Base-by-base conservation (phyloP, 345 rosid genomes). In the Turnera subulata region DNA sequence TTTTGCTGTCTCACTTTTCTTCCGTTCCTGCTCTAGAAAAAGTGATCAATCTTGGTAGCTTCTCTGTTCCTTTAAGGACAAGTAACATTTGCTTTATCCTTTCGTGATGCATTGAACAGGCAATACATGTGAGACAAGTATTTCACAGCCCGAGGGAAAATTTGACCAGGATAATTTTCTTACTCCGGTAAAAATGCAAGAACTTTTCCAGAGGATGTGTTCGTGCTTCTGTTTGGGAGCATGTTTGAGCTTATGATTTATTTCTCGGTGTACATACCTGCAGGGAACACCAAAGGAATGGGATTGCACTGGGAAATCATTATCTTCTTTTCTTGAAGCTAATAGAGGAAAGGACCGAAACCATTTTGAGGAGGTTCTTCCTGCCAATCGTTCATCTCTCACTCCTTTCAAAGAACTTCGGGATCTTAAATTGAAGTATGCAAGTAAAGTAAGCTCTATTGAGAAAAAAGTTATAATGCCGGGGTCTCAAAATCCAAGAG, bases 371-470 rank as follows among this genome's bases (percentile, higher is more conserved):
- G 85, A 66, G 52, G 58, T 82, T 66, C 78, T 76, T 73, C 90
- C 99, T 54, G 97, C 97, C 29, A 89, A 89, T 71, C 78, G 76
- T 33, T 74, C 90, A 53, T 82, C 80, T 75, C 78, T 81, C 60
- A 65, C 65, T 68, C 76, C 68, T 46, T 50, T 33, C 49, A 76
- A 56, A 58, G 79, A 65, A 37, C 39, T 56, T 39, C 71, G 58
- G 42, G 58, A 54, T 68, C 58, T 73, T 44, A 78, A 70, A 67
- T 70, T 71, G 77, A 76, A 74, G 55, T 66, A 63, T 62, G 70
- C 76, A 15, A 66, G 66, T 62, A 70, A 70, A 49, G 58, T 64
- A 33, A 43, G 72, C 29, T 39, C 53, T 13, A 62, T 65, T 10
- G 75, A 74, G 61, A 74, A 73, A 55, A 76, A 40, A 55, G 2